Percentiles rank a stretch among this genome's conserved stretches.
These are phyloP conservation scores for Rubroboletus satanas DNA, from an alignment of 768 basidiomycete species.

Conservation along the genomic window DNA sequence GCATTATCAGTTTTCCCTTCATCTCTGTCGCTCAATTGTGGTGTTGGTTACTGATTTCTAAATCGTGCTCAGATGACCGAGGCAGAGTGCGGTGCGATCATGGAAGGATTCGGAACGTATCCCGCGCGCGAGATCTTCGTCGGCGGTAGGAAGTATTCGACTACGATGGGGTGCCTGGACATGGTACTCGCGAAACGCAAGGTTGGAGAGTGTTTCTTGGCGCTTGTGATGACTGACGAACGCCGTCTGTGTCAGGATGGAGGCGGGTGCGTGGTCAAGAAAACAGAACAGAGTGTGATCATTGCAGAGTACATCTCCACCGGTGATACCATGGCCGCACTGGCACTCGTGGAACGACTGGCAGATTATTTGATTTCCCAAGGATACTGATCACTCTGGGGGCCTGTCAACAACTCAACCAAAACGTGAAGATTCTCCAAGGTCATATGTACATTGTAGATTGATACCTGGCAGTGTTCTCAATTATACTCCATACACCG, in stretches of 20 bases:
- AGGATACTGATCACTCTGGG: slow-evolving; percentile 17
- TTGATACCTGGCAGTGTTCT: not conserved
- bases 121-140: slow-evolving; percentile 23
- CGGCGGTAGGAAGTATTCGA: slow-evolving; percentile 21
- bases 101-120: slow-evolving; percentile 16
- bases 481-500: not conserved
- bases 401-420: not conserved
- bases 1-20: slow-evolving; percentile 4
- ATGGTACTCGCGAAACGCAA: slow-evolving; percentile 24
- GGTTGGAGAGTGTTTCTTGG: not conserved
- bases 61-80: slow-evolving; percentile 18
- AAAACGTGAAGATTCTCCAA: not conserved
- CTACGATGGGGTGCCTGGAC: slow-evolving; percentile 28
- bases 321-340: slow-evolving; percentile 3
- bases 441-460: slow-evolving; percentile 10
- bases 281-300: slow-evolving; percentile 24
- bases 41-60: not conserved
- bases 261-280: slow-evolving; percentile 26
- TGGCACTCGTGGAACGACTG: slow-evolving; percentile 21
- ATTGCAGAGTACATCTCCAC: slow-evolving; percentile 20
- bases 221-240: not conserved
- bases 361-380: slow-evolving; percentile 23
- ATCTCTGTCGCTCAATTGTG: no score
- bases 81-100: slow-evolving; percentile 18
- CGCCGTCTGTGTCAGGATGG: slow-evolving; percentile 5